Base-by-base conservation (phyloP, 176 grass and related monocot genomes). In the Rhynchospora breviuscula region DNA sequence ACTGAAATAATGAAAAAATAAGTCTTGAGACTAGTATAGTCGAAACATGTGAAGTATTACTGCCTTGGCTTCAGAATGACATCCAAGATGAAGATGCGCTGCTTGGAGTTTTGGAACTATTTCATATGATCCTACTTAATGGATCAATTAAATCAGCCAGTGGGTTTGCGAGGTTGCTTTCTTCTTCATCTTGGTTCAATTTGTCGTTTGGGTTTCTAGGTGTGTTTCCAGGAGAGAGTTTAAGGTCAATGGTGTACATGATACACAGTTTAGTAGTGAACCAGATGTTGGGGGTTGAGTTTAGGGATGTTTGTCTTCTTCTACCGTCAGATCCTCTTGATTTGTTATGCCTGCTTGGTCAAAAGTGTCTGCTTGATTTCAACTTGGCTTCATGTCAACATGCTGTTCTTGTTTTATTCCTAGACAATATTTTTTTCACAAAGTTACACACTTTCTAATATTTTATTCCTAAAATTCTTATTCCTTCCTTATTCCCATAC, bases 131-230 rank as follows among this genome's bases (percentile, higher is more conserved):
- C 86, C 89, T 98, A 59, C 91, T 93, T 59, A 91, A 61, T 10
- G 71, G 90, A 82, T 91, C 86, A 75, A 72, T 85, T 5, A 86
- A 85, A 58, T 86, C 84, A 60, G 60, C 88, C 5, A 40, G 81
- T 13, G 79, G 83, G 44, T 94, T 98, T 87, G 89, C 95, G 83
- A 87, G 92, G 60, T 68, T 85, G 48, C 84, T 98, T 59, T 81
- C 79, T 18, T 90, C 79, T 7, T 91, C 92, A 59, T 94, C 89
- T 87, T 98, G 92, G 95, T 98, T 98, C 82, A 84, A 84, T 71
- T 85, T 98, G 57, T 94, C 92, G 53, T 98, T 94, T 88, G 92
- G 90, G 77, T 90, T 91, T 77, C 88, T 98, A 79, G 95, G 92
- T 60, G 77, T 94, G 79, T 98, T 94, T 93, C 84, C 90, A 83